A percentile compares a stretch with the other conserved stretches of the same genome.
Evolutionary conservation across 1,284 basidiomycete genomes (phyloP).

Genomic region (Ganoderma lucidum): DNA sequence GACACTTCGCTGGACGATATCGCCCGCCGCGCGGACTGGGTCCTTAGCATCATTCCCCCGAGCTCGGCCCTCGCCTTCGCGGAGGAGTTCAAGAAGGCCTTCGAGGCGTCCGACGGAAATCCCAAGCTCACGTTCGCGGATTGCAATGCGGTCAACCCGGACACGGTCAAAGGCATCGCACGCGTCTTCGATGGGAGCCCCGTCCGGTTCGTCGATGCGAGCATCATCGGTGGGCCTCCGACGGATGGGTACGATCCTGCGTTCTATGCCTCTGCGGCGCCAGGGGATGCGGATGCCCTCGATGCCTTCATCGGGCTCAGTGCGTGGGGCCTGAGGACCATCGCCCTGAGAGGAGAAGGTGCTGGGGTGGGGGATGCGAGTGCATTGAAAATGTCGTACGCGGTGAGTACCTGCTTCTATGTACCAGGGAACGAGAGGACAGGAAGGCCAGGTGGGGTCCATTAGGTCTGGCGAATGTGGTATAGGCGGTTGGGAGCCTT

Average conservation of each 20-base stretch:
- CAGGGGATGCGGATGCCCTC: conserved; percentile 47
- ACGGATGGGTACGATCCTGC: conserved; percentile 56
- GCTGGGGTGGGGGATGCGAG: conserved; percentile 64
- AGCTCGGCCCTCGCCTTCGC: conserved; percentile 60
- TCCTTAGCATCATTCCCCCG: conserved; percentile 67
- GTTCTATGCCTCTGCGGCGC: conserved; percentile 59
- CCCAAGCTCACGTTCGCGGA: conserved; percentile 52
- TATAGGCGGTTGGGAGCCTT: too few species aligned
- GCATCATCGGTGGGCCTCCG: conserved; percentile 66
- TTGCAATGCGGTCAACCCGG: conserved; percentile 65
- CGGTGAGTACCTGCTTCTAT: conserved; percentile 47
- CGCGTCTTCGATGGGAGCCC: conserved; percentile 49
- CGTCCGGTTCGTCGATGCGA: conserved; percentile 61
- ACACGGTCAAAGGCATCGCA: conserved; percentile 57
- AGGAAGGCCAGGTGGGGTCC: too few species aligned
- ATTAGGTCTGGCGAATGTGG: too few species aligned
- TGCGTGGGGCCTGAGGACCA: conserved; percentile 55
- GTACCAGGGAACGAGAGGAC: neutral
- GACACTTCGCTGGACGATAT: conserved; percentile 57
- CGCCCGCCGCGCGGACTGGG: conserved; percentile 50
- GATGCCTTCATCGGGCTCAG: conserved; percentile 51
- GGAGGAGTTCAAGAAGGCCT: conserved; percentile 46
- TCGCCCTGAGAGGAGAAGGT: conserved; percentile 53
- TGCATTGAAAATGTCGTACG: conserved; percentile 71
- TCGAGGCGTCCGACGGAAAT: conserved; percentile 22